Evolutionary conservation across 345 rosid species (phyloP).

Genomic region (Arabis hirsuta): DNA sequence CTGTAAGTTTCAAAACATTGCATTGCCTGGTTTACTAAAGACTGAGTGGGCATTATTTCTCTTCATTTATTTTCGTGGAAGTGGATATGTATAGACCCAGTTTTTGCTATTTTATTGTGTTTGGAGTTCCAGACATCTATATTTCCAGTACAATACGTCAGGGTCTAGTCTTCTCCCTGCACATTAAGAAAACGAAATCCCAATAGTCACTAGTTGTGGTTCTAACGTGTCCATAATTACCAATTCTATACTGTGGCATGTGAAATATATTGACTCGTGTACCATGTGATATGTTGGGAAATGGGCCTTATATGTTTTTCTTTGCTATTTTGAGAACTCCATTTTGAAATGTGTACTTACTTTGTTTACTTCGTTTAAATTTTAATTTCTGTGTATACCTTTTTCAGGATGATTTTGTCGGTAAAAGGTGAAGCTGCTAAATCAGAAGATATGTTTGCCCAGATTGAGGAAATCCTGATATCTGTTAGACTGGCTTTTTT

Average conservation of each 20-base stretch:
- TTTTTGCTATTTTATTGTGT: constrained; percentile 8
- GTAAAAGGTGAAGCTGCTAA: constrained; percentile 74
- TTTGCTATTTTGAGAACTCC: constrained; percentile 6
- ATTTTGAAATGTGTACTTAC: constrained; percentile 2
- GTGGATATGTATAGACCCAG: background rate
- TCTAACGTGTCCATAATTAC: constrained; percentile 3
- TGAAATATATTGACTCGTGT: background rate
- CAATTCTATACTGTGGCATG: background rate
- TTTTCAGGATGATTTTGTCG: constrained; percentile 82
- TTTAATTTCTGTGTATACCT: constrained; percentile 20
- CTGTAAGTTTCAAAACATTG: constrained; percentile 55
- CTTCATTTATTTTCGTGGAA: constrained; percentile 17
- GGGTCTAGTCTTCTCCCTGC: constrained; percentile 17
- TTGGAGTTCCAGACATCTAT: constrained; percentile 15
- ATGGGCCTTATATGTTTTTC: background rate
- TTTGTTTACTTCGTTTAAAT: constrained; percentile 2
- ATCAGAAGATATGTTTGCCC: constrained; percentile 73
- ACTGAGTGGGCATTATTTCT: constrained; percentile 8
- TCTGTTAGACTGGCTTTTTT: constrained; percentile 90
- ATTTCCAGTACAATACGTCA: constrained; percentile 15
- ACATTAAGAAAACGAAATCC: background rate
- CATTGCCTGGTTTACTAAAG: constrained; percentile 10
- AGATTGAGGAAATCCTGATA: constrained; percentile 86
- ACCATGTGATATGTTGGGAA: constrained; percentile 23
- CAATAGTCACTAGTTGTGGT: background rate